Base-by-base conservation (phyloP, 1,284 basidiomycete genomes). In the Apiotrichum domesticum region DNA sequence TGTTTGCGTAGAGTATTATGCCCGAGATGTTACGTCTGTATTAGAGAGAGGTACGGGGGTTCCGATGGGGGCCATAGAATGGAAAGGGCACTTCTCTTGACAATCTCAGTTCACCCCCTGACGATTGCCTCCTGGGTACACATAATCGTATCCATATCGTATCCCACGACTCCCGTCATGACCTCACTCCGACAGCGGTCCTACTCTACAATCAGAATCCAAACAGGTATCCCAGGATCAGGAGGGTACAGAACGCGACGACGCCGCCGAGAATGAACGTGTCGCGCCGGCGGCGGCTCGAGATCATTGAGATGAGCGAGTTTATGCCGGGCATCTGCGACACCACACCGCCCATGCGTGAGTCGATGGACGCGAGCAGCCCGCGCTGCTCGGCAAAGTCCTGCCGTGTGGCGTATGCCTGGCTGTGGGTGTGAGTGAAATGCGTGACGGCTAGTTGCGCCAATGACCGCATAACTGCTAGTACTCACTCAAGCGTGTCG, bases 341-440 rank as follows among this genome's bases (percentile, higher is more conserved):
- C 15, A 95, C 78, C 15, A 94, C 88, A 51, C 85, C 82, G 49
- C 82, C 77, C 85, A 99, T 93, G 29, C 94, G 84, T 8, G 84
- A 79, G 70, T 90, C 89, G 64, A 96, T 90, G 21, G 84, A 81
- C 8, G 83, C 77, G 42, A 99, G 78, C 35, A 87, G 84, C 4
- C 81, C 75, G 15, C 90, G 82, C 76, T 99, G 96, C 51, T 85
- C 82, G n/a, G 82, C 80, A 75, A 99, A 96, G 73, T 98, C 94
- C 39, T 88, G 82, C n/a, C 95, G 85, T 0, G 95, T 98, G 65
- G 93, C 95, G 68, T 97, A 96, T 35, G 96, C 96, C 85, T 98
- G 95, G 52, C 93, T 96, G 68, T 3, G 33, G 46, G 21, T 21
- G 21, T 21, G 21, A 21, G 21, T 21, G 21, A 21, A 21, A 21